Evolutionary conservation across 345 rosid genomes (phyloP).

Genomic region (Citrus hindsii): DNA sequence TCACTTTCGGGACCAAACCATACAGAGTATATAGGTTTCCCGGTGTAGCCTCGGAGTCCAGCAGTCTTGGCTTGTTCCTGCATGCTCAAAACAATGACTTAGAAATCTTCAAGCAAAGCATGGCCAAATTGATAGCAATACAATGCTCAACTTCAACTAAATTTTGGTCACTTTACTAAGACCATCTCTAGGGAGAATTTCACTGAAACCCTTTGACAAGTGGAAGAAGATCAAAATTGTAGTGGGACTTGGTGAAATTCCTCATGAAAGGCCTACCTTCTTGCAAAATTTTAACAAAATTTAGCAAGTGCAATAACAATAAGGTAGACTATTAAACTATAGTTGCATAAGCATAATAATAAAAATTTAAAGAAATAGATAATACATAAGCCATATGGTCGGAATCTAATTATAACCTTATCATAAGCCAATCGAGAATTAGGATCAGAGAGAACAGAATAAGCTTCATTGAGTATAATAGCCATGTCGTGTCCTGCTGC

Average conservation of each 20-base stretch:
- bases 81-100: not conserved
- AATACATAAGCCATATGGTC: no score
- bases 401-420: slow-evolving; percentile 36
- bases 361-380: no score
- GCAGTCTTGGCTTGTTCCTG: slow-evolving; percentile 75
- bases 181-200: no score
- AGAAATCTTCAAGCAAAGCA: not conserved
- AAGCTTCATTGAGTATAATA: slow-evolving; percentile 78
- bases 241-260: no score
- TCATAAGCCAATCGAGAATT: slow-evolving; percentile 68
- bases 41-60: slow-evolving; percentile 70
- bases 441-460: slow-evolving; percentile 67
- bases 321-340: no score
- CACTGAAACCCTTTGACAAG: no score
- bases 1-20: slow-evolving; percentile 83
- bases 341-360: no score
- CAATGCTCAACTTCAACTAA: not conserved
- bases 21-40: slow-evolving; percentile 67
- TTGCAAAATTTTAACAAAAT: no score
- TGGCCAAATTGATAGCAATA: not conserved
- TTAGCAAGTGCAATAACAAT: no score
- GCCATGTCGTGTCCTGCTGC: slow-evolving; percentile 84
- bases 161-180: no score
- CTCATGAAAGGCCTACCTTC: no score
- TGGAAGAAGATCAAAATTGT: no score